Conservation (phyloP, 2,329 filamentous ascomycete genomes). For the Cladosporium velox region DNA sequence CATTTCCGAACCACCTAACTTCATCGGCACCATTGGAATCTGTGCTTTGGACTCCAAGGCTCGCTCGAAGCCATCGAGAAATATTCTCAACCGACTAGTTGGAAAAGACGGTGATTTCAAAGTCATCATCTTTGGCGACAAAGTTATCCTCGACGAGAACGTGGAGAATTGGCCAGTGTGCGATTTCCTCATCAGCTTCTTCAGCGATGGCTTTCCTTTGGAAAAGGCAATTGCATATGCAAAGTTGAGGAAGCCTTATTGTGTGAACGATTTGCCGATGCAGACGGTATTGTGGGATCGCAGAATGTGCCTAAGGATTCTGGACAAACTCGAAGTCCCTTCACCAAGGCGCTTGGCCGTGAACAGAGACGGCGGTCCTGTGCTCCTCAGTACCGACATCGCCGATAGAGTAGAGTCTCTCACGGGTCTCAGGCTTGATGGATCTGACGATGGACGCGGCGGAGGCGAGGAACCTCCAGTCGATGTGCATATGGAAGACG, state of each 20-base stretch:
- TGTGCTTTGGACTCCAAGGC: slow-evolving; percentile 96
- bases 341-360: slow-evolving; percentile 89
- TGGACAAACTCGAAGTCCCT: slow-evolving; percentile 86
- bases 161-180: slow-evolving; percentile 96
- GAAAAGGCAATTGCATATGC: slow-evolving; percentile 97
- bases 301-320: slow-evolving; percentile 79
- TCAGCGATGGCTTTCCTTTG: slow-evolving; percentile 93
- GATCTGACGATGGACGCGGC: slow-evolving; percentile 67
- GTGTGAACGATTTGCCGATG: slow-evolving; percentile 96
- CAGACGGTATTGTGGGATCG: slow-evolving; percentile 97
- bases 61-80: slow-evolving; percentile 92
- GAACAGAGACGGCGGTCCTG: slow-evolving; percentile 87
- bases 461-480: slow-evolving; percentile 59
- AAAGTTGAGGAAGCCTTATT: slow-evolving; percentile 89
- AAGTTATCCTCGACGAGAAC: slow-evolving; percentile 95
- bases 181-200: slow-evolving; percentile 97
- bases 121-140: slow-evolving; percentile 96
- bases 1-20: slow-evolving; percentile 58
- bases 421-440: slow-evolving; percentile 74
- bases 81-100: slow-evolving; percentile 90
- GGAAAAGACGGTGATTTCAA: slow-evolving; percentile 92
- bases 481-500: slow-evolving; percentile 82
- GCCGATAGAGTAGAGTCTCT: slow-evolving; percentile 77
- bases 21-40: slow-evolving; percentile 75
- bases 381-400: slow-evolving; percentile 74